Base-by-base conservation (phyloP, 768 basidiomycete genomes). In the Trametes maxima region DNA sequence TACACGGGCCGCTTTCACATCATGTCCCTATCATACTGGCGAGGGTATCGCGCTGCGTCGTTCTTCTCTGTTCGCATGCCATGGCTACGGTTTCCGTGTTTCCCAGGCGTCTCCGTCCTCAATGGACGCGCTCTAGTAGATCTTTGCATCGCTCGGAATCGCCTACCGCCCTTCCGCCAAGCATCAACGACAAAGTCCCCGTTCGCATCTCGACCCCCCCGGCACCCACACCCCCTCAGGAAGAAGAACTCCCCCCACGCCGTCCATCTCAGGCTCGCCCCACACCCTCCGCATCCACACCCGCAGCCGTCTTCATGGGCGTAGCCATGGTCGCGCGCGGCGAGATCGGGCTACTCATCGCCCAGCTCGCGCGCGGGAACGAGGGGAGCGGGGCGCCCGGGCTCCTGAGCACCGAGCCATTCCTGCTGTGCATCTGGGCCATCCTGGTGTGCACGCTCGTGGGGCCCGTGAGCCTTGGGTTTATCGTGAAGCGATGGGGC, bases 281-380 rank as follows among this genome's bases (percentile, higher is more conserved):
- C n/a, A 6, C 40, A 33, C 11, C 33, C 22, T 17, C 14, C 21
- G 37, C 48, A 17, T 54, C 62, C 7, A 25, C 60, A 13, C 61
- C 57, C 5, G 57, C 68, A 12, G 68, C 68, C 4, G 50, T 52
- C 7, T 68, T 71, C 62, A 67, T 69, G 36, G 68, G 67, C 55
- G 50, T 84, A 3, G 85, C 85, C 0, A 84, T 89, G 81, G 80
- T 88, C 37, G 82, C 87, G 0, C 79, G 88, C 2, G 88, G 88
- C 1, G 87, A 89, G 70, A 87, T 89, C 25, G 86, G 85, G 13
- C 76, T 89, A 48, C 82, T 87, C 35, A 80, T 88, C 33, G 82
- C 84, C 37, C 76, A 82, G 57, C 73, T 82, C 19, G 76, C 77
- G 0, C 67, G 72, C 28, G 55, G 51, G 17, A 61, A 63, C 8